A percentile compares a stretch with the other conserved stretches of the same genome.
Evolutionary conservation across 768 basidiomycete species (phyloP).

Genomic region (Mycena indigotica): DNA sequence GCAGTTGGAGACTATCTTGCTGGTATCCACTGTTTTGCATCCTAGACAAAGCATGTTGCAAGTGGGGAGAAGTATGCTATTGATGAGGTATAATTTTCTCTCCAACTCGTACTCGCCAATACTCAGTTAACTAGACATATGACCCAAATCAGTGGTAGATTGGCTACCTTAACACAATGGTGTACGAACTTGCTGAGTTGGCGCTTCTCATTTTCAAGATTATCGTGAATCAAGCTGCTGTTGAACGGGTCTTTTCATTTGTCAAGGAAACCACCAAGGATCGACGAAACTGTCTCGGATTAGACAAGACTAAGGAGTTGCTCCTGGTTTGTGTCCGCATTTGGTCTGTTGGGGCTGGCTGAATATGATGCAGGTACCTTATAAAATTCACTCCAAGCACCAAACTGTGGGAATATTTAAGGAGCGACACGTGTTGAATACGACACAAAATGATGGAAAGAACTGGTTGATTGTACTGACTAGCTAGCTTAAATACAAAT

Average conservation of each 20-base stretch:
- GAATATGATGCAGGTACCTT: too few relatives aligned
- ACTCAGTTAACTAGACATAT: not conserved
- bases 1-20: slow-evolving; percentile 1
- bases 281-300: slow-evolving; percentile 5
- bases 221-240: not conserved
- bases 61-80: too few relatives aligned
- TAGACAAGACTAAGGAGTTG: not conserved
- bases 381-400: slow-evolving; percentile 2
- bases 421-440: not conserved
- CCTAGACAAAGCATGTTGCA: not conserved
- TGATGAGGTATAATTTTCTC: not conserved
- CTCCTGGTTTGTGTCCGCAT: not conserved
- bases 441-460: too few relatives aligned
- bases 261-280: slow-evolving; percentile 4
- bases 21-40: not conserved
- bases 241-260: not conserved
- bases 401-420: not conserved
- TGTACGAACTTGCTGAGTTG: not conserved
- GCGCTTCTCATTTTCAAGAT: not conserved
- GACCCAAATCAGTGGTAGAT: not conserved
- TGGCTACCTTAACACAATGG: not conserved
- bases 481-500: too few relatives aligned
- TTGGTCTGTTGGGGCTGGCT: not conserved
- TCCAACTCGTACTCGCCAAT: not conserved
- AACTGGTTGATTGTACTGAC: too few relatives aligned